These are phyloP conservation scores for Mortierella hygrophila DNA, from an alignment of 192 early-diverging fungal genomes.

Conservation along the genomic window DNA sequence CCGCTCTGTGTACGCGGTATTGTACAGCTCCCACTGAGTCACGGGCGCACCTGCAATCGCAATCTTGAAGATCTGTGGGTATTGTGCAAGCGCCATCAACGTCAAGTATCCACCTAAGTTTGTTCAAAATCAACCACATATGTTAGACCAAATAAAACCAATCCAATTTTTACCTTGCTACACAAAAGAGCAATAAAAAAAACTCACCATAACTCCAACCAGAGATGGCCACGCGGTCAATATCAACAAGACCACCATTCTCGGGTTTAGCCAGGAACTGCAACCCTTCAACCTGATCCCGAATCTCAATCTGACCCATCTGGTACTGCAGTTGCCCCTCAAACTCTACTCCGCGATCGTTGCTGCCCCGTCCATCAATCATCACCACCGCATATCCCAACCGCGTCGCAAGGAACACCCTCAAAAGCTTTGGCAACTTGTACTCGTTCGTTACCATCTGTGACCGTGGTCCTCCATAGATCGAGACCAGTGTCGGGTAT, in stretches of 20 bases:
- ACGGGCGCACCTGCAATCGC: conserved; percentile 80
- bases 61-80: conserved; percentile 71
- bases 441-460: conserved; percentile 82
- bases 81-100: conserved; percentile 71
- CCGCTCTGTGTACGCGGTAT: conserved; percentile 80
- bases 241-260: conserved; percentile 69
- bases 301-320: conserved; percentile 72
- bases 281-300: conserved; percentile 74
- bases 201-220: conserved; percentile 77
- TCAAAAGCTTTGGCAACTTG: conserved; percentile 70
- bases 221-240: conserved; percentile 71
- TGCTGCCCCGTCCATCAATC: conserved; percentile 77
- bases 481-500: conserved; percentile 73
- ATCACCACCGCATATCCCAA: conserved; percentile 70
- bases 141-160: not conserved
- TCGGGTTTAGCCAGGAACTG: conserved; percentile 51
- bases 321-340: conserved; percentile 66
- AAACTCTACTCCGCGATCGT: conserved; percentile 71
- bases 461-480: conserved; percentile 82
- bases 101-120: conserved; percentile 72
- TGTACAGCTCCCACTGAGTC: conserved; percentile 80
- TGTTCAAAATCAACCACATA: not conserved
- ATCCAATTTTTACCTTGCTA: too few species aligned
- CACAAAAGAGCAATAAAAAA: not conserved
- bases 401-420: conserved; percentile 68